Evolutionary conservation across 2,329 filamentous ascomycete genomes (phyloP), one percentile per base, ranked within the genome.

Genomic region (Trichoderma oligosporum): DNA sequence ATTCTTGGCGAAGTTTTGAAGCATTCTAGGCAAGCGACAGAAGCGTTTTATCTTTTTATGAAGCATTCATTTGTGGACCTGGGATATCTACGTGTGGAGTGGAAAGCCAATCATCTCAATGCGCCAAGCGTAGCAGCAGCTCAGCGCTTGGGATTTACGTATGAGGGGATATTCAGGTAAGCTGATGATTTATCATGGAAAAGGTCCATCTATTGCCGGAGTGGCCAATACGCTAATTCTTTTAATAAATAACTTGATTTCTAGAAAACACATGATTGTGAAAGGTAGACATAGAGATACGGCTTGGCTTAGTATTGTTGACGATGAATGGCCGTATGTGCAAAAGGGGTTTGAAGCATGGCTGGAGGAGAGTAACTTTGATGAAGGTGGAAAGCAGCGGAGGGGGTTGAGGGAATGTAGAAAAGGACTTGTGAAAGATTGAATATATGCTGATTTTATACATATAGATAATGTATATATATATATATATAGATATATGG

Each of bases 81-180:
- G 20, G 75, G 78, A 0, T 84, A 82, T 64, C 67, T 78, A 3
- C 73, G 84, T 7, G 76, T 85, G 4, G 83, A 86, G 66, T 87
- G 85, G 84, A 87, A 87, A 63, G 83, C 81, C 53, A 78, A 87
- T 64, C 62, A 74, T 14, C 69, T 83, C 9, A 87, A 87, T 64
- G 71, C 63, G 33, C 72, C 77, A 0, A 84, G 81, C 42, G 70
- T 75, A 12, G 70, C 75, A 4, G 83, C 84, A 0, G 85, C 84
- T 0, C 57, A 70, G 61, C 71, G 85, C 2, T 66, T 85, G 7
- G 85, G 85, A 0, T 87, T 86, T 62, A 67, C 67, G 0, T 82
- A 71, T 62, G 84, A 88, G 66, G 85, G 85, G 0, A 63, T 77
- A 0, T 86, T 86, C 60, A 74, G 83, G 71, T 73, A 59, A 42